Evolutionary conservation across 768 basidiomycete genomes (phyloP).

Genomic region (Mycena chlorophos): DNA sequence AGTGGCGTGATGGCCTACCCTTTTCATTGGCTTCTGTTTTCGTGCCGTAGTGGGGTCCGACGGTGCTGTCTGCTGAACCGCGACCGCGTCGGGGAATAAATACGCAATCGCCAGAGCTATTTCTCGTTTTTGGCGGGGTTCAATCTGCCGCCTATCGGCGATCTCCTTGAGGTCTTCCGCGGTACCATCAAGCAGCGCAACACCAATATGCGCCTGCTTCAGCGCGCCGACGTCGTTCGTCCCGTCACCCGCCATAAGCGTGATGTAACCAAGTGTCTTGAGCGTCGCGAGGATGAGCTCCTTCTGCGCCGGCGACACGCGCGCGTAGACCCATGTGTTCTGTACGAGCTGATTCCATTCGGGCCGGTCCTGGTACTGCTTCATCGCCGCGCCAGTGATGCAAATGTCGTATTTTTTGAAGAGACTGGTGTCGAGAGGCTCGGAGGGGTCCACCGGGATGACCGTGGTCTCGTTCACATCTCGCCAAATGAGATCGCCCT

Average conservation of each 20-base stretch:
- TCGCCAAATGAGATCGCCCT: constrained; percentile 84
- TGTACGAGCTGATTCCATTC: constrained; percentile 85
- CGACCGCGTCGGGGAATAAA: constrained; percentile 86
- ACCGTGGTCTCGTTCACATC: constrained; percentile 90
- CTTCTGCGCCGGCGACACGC: constrained; percentile 94
- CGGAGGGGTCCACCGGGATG: constrained; percentile 79
- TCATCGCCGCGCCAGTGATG: constrained; percentile 91
- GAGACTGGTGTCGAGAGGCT: constrained; percentile 75
- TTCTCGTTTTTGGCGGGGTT: constrained; percentile 95
- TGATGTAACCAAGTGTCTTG: constrained; percentile 85
- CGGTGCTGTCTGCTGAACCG: constrained; percentile 81
- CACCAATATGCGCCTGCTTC: constrained; percentile 96
- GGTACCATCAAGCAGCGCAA: constrained; percentile 89
- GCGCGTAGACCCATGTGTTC: constrained; percentile 97
- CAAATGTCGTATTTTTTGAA: constrained; percentile 94
- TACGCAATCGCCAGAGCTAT: constrained; percentile 87
- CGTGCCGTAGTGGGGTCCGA: constrained; percentile 64
- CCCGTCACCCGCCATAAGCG: constrained; percentile 98
- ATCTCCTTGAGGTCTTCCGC: constrained; percentile 91
- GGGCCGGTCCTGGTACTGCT: constrained; percentile 72
- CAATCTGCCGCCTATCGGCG: constrained; percentile 85
- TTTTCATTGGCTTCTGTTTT: constrained; percentile 87
- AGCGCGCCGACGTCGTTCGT: constrained; percentile 99
- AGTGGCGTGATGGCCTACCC: constrained; percentile 47
- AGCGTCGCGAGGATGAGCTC: constrained; percentile 91